Base-by-base conservation (phyloP, 2,329 filamentous ascomycete species). In the Fusarium metavorans region DNA sequence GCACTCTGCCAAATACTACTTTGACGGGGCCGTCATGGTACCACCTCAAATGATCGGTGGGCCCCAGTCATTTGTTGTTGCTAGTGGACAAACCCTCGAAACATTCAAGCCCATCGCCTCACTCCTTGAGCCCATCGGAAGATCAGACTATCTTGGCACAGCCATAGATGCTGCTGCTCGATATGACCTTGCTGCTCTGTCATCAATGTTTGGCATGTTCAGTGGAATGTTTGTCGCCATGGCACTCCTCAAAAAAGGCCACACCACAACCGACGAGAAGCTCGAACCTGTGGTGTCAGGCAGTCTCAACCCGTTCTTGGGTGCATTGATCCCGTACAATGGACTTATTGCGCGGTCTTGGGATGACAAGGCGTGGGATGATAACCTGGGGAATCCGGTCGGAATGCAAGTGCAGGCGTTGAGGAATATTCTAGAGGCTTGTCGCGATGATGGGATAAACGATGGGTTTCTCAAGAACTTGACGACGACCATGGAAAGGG, bases 151-250 rank as follows among this genome's bases (percentile, higher is more conserved):
- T 23, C 63, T 65, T 9, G 63, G 63, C 23, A 7, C 7, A 9
- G 52, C 50, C 5, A 32, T 59, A 11, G 63, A 48, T 16, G 52
- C 39, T 50, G 63, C 63, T 11, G 63, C 63, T 9, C 27, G 63
- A 34, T 65, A 65, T 23, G 63, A 65, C n/a, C 52, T 65, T 14
- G 63, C 63, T 35, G 63, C 63, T 14, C 52, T 65, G 18, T 45
- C 63, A 20, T 58, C 63, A 18, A 65, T 65, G 63, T 65, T 23
- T 6, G 63, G 63, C 39, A 65, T 65, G 63, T 58, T 65, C 1
- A 58, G 52, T 16, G 63, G 63, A 37, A 58, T 48, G 52, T 65
- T 58, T 10, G 20, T 48, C 11, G 63, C 63, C 2, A 65, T 65
- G 52, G 52, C 63, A 20, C 37, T 56, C 14, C 52, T 56, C 7